Evolutionary conservation across 2,329 filamentous ascomycete genomes (phyloP), one percentile per base, ranked within the genome.

Genomic region (Lomentospora prolificans): DNA sequence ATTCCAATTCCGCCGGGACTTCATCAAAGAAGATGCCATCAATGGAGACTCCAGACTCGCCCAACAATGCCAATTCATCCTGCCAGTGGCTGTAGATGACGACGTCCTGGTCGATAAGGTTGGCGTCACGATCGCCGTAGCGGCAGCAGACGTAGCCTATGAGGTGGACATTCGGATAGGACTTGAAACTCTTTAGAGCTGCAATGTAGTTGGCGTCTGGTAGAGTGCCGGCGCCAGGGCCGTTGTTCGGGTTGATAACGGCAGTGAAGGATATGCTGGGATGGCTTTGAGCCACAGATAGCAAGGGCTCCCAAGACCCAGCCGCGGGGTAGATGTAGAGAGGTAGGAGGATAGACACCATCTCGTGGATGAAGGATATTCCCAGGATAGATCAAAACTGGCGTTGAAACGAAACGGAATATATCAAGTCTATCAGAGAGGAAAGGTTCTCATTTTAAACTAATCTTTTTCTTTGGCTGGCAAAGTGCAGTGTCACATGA

Each of bases 1-100:
- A 55, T 17, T 55, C 51, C 7, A 59, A 56, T 24, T 61, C 61
- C 12, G 62, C 65, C 4, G 74, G 74, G 39, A 70, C 72, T 63
- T 78, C 73, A 58, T 76, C 75, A 57, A 77, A 71, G 62, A 77
- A 77, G 60, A 77, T 75, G 51, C 73, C 74, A 54, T 67, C 67
- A 60, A 78, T 65, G 19, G 69, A 64, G 52, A 77, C 62, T 41
- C 46, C 39, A 51, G 24, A 25, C 7, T 58, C 36, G 10, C 22
- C 46, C 9, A 55, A 22, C 8, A 7, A 24, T 2, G 39, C 8
- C 27, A 55, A 33, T 19, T 67, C 61, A 58, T 69, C 66, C 55
- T 65, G 66, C 75, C 75, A 78, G 36, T 66, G 68, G 19, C 69
- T 70, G 57, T 77, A 78, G 3, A 65, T 67, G 53, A 68, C 67